Evolutionary conservation across 768 basidiomycete genomes (phyloP).

Genomic region (Lyophyllum semitale): DNA sequence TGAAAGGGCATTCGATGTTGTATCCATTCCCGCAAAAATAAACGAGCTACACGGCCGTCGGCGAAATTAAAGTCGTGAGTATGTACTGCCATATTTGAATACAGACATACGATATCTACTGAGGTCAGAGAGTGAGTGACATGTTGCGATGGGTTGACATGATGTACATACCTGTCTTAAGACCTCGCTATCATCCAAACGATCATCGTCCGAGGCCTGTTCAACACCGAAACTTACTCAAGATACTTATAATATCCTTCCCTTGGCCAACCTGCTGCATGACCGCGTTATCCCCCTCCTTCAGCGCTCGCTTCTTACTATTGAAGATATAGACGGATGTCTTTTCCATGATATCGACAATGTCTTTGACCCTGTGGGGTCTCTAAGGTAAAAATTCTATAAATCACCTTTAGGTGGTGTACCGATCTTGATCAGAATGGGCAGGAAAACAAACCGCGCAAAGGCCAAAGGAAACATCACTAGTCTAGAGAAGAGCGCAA

Average conservation of each 20-base stretch:
- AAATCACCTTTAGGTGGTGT: conserved; percentile 14
- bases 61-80: background rate
- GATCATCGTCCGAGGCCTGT: conserved; percentile 12
- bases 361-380: conserved; percentile 12
- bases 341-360: conserved; percentile 14
- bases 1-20: conserved; percentile 31
- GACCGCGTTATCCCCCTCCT: conserved; percentile 16
- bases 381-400: conserved; percentile 13
- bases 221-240: conserved; percentile 9
- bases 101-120: conserved; percentile 16
- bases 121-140: background rate
- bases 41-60: conserved; percentile 21
- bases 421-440: conserved; percentile 17
- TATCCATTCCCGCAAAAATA: conserved; percentile 34
- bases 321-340: conserved; percentile 15
- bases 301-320: conserved; percentile 15
- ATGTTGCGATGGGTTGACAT: background rate
- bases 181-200: conserved; percentile 27
- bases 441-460: conserved; percentile 13
- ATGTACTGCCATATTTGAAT: background rate
- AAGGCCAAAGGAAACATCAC: conserved; percentile 9
- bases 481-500: no score
- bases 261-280: conserved; percentile 5
- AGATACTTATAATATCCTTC: conserved; percentile 20
- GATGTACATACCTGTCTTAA: conserved; percentile 22